Evolutionary conservation across 495 filamentous ascomycete species (phyloP), one percentile per base, ranked within the genome.

Genomic region (Chaetomium cochliodes): DNA sequence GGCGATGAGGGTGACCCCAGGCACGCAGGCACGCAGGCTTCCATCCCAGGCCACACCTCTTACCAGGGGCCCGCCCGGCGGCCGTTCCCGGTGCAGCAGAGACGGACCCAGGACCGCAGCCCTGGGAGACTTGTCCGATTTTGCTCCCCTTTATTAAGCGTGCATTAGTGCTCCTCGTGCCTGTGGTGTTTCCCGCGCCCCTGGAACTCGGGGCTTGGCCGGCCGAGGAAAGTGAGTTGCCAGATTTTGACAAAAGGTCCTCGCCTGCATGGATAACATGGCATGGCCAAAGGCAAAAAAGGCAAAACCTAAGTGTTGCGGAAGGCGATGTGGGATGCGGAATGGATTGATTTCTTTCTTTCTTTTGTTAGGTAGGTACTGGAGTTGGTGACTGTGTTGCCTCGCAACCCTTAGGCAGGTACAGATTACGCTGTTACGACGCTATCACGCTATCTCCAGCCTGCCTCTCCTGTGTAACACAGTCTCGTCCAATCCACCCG

Each of bases 131-230:
- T 28, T 51, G 65, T 46, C 59, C 64, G 42, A 57, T 47, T 71
- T 65, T 58, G 52, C 72, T 72, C 72, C 73, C 71, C 69, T 75
- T 74, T 39, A 63, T 23, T 72, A 76, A 78, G 66, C 76, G 72
- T 78, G 77, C 77, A 79, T 79, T 79, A 79, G 77, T 65, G 67
- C 28, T 26, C 20, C 25, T 26, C 15, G 13, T 26, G 30, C 20
- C 60, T 62, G 60, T 50, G n/a, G 60, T 52, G 50, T 62, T 30
- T 62, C 60, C 49, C 49, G 49, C 20, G 30, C 28, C 20, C 25
- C 20, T 25, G 44, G 47, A 20, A 25, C 33, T 42, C 2, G 51
- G 25, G 23, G 20, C 20, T 22, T 23, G 22, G 50, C 33, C 33
- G 33, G 6, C 9, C 33, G 33, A 37, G 25, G 13, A 13, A 30